A percentile compares a stretch with the other conserved stretches of the same genome.
These are phyloP conservation scores for Westerdykella ornata DNA, from an alignment of 2,329 filamentous ascomycete genomes.

Conservation along the genomic window DNA sequence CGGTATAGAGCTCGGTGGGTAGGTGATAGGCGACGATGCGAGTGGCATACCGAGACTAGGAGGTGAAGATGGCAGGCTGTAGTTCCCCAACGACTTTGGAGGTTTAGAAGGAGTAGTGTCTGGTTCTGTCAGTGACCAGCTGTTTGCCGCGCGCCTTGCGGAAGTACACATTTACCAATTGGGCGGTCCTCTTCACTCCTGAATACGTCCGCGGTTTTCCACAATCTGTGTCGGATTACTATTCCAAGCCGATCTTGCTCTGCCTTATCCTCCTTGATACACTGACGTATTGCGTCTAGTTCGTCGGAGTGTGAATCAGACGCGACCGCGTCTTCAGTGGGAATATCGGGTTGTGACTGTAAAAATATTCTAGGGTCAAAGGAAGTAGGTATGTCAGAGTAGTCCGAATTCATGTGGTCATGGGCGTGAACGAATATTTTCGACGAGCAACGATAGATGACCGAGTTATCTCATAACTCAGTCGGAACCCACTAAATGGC, in stretches of 20 bases:
- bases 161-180: conserved; percentile 25
- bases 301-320: conserved; percentile 42
- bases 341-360: conserved; percentile 39
- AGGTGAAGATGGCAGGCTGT: conserved; percentile 36
- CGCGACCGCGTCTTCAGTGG: conserved; percentile 12
- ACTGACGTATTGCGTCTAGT: conserved; percentile 40
- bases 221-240: conserved; percentile 49
- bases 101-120: conserved; percentile 28
- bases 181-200: conserved; percentile 43
- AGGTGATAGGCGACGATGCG: conserved; percentile 54
- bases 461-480: no score
- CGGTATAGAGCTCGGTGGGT: conserved; percentile 48
- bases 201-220: conserved; percentile 44
- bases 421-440: neutral
- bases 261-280: conserved; percentile 37
- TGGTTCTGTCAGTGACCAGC: conserved; percentile 17
- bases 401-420: conserved; percentile 28
- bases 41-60: conserved; percentile 55
- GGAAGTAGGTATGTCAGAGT: conserved; percentile 37
- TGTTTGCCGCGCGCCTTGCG: neutral
- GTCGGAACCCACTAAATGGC: no score
- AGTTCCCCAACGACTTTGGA: neutral
- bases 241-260: conserved; percentile 41
- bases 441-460: neutral
- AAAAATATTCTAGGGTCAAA: conserved; percentile 48